Base-by-base conservation (phyloP, 176 grass and related monocot genomes). In the Ensete glaucum region DNA sequence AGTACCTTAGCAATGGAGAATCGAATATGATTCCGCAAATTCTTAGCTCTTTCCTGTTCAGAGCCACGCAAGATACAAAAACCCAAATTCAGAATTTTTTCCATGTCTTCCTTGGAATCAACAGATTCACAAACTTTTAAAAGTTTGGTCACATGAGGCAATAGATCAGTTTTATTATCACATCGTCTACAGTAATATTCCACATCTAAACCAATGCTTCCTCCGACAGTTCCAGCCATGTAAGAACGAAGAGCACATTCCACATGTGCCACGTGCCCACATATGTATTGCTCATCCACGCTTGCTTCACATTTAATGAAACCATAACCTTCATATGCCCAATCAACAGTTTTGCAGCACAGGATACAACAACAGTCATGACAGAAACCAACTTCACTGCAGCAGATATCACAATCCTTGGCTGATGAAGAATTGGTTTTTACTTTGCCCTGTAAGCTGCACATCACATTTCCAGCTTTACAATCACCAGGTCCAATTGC, bases 171-270 rank as follows among this genome's bases (percentile, higher is more conserved):
- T 88, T 87, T 99, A 82, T 89, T 93, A 68, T 99, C 95, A 78
- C 95, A 99, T 16, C 82, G 62, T 74, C 90, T 86, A 77, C 95
- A 99, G 50, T 81, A 87, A 84, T 99, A 99, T 76, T 99, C 88
- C 13, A 90, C 82, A 84, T 99, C 86, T 73, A 99, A 79, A 63
- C 64, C 86, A 48, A 99, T 86, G 50, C 25, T 68, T 82, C 90
- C 95, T 63, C 95, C 95, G 82, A 99, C 91, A 62, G 90, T 91
- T 73, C 95, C 95, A 82, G 88, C 88, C 95, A 99, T 87, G 71
- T 78, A 94, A 83, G 72, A 85, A 17, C 76, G 73, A 81, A 91
- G 95, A 80, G 95, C 95, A 83, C 95, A 98, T 29, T 91, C 81
- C 87, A 91, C 67, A 73, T 93, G 95, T 25, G 86, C 90, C 78